A percentile compares a stretch with the other conserved stretches of the same genome.
Conservation (phyloP, 148 eudicot species). For the Limonium bicolor region DNA sequence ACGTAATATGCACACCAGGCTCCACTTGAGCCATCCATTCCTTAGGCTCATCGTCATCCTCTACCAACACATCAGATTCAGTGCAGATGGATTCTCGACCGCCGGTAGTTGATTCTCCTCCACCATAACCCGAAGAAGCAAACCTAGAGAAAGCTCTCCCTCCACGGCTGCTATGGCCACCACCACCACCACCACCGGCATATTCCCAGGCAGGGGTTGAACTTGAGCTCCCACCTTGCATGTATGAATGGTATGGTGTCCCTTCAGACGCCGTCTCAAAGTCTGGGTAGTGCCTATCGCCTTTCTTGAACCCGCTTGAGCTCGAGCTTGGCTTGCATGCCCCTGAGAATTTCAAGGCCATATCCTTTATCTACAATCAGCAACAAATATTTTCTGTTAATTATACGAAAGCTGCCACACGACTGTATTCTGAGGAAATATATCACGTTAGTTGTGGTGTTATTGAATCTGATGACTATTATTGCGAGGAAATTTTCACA, state of each 20-base stretch:
- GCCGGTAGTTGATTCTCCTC: slow-evolving; percentile 28
- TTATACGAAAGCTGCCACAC: neutral
- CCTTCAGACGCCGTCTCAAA: slow-evolving; percentile 86
- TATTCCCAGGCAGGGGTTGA: slow-evolving; percentile 95
- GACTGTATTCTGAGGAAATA: neutral
- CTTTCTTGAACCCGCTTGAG: slow-evolving; percentile 48
- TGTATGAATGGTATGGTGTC: slow-evolving; percentile 43
- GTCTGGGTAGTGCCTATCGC: slow-evolving; percentile 45
- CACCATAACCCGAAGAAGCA: slow-evolving; percentile 18
- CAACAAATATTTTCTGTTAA: neutral
- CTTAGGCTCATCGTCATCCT: slow-evolving; percentile 72
- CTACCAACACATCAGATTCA: slow-evolving; percentile 31
- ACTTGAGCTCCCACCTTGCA: slow-evolving; percentile 76
- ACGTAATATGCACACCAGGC: slow-evolving; percentile 98
- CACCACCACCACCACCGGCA: slow-evolving; percentile 22
- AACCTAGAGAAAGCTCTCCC: slow-evolving; percentile 52
- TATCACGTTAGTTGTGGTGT: no score
- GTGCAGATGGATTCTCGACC: slow-evolving; percentile 37
- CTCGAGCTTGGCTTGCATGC: slow-evolving; percentile 44
- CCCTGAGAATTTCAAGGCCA: slow-evolving; percentile 83
- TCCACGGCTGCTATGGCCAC: slow-evolving; percentile 18
- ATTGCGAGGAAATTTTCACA: neutral
- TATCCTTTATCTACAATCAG: slow-evolving; percentile 75
- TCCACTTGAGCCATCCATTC: slow-evolving; percentile 99
- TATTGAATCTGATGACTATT: neutral